Conservation (phyloP, 208 protist genomes). For the Crithidia brevicula region DNA sequence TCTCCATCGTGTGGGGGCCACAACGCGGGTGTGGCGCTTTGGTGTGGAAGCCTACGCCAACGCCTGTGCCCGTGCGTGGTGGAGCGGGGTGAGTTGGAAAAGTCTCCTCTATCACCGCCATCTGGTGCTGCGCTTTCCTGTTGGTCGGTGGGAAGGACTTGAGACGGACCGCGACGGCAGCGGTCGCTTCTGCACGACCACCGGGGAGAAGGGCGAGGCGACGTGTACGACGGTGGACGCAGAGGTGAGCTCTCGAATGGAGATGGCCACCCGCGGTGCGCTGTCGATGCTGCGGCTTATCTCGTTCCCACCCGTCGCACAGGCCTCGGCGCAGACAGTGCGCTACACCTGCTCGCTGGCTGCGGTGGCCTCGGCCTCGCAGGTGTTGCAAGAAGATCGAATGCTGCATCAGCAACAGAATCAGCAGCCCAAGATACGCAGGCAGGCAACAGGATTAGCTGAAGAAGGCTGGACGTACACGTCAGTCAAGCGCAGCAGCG, state of each 20-base stretch:
- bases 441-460: too few relatives aligned
- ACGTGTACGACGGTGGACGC: slow-evolving; percentile 1
- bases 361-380: slow-evolving; percentile 8
- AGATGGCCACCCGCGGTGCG: slow-evolving; percentile 18
- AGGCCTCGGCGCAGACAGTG: slow-evolving; percentile 4
- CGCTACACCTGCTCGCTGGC: slow-evolving; percentile 20
- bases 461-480: too few relatives aligned
- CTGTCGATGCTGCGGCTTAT: slow-evolving; percentile 28
- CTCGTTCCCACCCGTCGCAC: slow-evolving; percentile 37
- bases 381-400: slow-evolving; percentile 10
- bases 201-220: too few relatives aligned
- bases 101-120: slow-evolving; percentile 33
- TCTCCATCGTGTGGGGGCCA: not conserved
- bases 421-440: too few relatives aligned
- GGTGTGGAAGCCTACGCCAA: slow-evolving; percentile 13
- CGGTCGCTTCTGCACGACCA: not conserved
- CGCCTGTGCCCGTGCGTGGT: slow-evolving; percentile 27
- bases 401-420: slow-evolving; percentile 4
- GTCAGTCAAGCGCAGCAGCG: not conserved
- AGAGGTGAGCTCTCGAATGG: slow-evolving; percentile 3
- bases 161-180: not conserved
- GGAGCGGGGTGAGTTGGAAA: slow-evolving; percentile 23
- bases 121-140: slow-evolving; percentile 30
- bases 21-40: not conserved
- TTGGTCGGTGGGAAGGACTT: not conserved